Base-by-base conservation (phyloP, 768 basidiomycete genomes). In the Russula lepida region DNA sequence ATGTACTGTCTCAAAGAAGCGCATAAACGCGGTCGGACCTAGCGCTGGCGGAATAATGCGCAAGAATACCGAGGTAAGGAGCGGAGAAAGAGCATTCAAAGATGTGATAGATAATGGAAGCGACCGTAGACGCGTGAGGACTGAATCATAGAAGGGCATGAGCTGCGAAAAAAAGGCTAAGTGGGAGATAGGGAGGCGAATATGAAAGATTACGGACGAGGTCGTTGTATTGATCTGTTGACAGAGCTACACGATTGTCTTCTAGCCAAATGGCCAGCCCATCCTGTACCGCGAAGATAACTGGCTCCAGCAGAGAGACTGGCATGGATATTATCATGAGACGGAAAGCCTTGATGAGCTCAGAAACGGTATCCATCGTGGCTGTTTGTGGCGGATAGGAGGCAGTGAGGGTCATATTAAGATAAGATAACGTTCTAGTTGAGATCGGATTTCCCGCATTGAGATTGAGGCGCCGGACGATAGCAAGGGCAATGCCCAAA, bases 261-360 rank as follows among this genome's bases (percentile, higher is more conserved):
- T 63, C 62, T 27, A 63, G 54, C 62, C 62, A 63, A 27, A 63
- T 23, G 25, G 48, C 57, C 52, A 63, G 27, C 7, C 56, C 56
- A 15, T 11, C 35, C 17, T 63, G 62, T 13, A 63, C 23, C 1
- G 30, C 30, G 19, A 54, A 7, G 30, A 54, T 27, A 11, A 30
- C 12, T 41, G 56, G 7, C 21, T 63, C 52, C 3, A 63, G 47
- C 19, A 49, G 49, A 13, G 39, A 49, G 21, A 49, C 4, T 35
- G 51, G 62, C 21, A 25, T 5, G 28, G 46, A 53, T 27, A 23
- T 50, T 8, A 54, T 58, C 35, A 58, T 44, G 21, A 35, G 35
- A 28, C 44, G 56, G 17, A 58, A 19, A 21, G 9, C 46, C 25
- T 43, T 54, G 19, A 63, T 39, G 15, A 58, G n/a, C 25, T 53